Evolutionary conservation across 306 rosid genomes (phyloP), one percentile per base, ranked within the genome.

Genomic region (Sicyos baderoa): DNA sequence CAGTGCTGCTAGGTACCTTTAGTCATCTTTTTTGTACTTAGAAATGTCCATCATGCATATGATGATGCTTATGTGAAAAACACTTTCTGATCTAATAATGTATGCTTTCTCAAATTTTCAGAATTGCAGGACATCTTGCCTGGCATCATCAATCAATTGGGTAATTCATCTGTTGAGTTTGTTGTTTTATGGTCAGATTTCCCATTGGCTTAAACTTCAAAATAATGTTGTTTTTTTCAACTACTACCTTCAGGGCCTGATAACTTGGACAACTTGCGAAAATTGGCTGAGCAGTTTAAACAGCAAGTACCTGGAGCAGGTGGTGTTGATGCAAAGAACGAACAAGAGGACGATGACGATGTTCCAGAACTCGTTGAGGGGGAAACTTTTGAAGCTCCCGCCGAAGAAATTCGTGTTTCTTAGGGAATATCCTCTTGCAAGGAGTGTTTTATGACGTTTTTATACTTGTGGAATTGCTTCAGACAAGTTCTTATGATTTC

Each of bases 71-170:
- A 29, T 29, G 35, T 29, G 2, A 1, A 29, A 5, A 29, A 29
- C 35, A 29, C 23, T 14, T 45, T 21, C 25, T 57, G 5, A 7
- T 29, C 22, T 59, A 64, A 10, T 44, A 14, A 12, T 16, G 40
- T n/a, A 17, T 75, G 9, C 23, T 47, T 55, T 73, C 63, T 32
- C n/a, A 12, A 49, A 15, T 73, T 2, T 76, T 37, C 91, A 94
- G 99, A 94, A 72, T 90, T 94, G 91, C 99, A 94, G 80, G 99
- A 94, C 77, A 86, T 94, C 70, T 96, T 94, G 75, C 99, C 99
- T 6, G 89, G 81, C 75, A 88, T 94, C 61, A 86, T 94, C 85
- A 81, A 87, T 74, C 99, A 94, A 80, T 82, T 94, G 78, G 99
- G 99, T 90, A 82, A 45, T 72, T 71, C 54, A 54, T 11, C 58